Percentiles rank a stretch among this genome's conserved stretches.
Evolutionary conservation across 257 asterid species (phyloP).

Genomic region (Nyctanthes arbortristis): DNA sequence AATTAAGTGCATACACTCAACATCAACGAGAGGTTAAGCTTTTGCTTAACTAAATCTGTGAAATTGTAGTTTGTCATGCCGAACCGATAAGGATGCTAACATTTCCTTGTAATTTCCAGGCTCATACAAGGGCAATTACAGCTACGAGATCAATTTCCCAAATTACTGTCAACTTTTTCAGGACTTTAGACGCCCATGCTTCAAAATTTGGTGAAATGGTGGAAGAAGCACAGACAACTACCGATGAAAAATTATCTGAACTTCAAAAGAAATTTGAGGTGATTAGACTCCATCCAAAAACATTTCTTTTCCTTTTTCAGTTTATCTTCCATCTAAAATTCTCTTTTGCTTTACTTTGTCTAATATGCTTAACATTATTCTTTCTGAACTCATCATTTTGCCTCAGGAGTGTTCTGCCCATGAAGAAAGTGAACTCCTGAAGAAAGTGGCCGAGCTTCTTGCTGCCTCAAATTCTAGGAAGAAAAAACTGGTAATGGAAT

Average conservation of each 20-base stretch:
- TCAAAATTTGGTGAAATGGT: slow-evolving; percentile 77
- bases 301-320: background rate
- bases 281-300: slow-evolving; percentile 9
- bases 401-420: slow-evolving; percentile 65
- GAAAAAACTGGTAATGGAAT: slow-evolving; percentile 45
- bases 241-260: slow-evolving; percentile 59
- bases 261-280: slow-evolving; percentile 57
- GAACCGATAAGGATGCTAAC: slow-evolving; percentile 5
- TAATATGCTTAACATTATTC: background rate
- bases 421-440: slow-evolving; percentile 87
- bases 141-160: slow-evolving; percentile 78
- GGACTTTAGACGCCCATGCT: slow-evolving; percentile 68
- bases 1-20: slow-evolving; percentile 65
- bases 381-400: slow-evolving; percentile 8
- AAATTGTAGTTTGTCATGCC: slow-evolving; percentile 15
- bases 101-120: slow-evolving; percentile 46
- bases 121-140: slow-evolving; percentile 82
- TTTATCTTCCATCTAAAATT: slow-evolving; percentile 9
- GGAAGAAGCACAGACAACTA: slow-evolving; percentile 70
- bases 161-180: slow-evolving; percentile 64
- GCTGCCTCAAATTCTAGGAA: slow-evolving; percentile 85
- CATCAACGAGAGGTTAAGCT: slow-evolving; percentile 76
- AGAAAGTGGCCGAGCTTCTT: slow-evolving; percentile 91
- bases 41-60: slow-evolving; percentile 4
- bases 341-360: slow-evolving; percentile 14